phyloP scores from a whole-genome alignment of 2,329 filamentous ascomycete genomes.

The Ascochyta lentis region DNA sequence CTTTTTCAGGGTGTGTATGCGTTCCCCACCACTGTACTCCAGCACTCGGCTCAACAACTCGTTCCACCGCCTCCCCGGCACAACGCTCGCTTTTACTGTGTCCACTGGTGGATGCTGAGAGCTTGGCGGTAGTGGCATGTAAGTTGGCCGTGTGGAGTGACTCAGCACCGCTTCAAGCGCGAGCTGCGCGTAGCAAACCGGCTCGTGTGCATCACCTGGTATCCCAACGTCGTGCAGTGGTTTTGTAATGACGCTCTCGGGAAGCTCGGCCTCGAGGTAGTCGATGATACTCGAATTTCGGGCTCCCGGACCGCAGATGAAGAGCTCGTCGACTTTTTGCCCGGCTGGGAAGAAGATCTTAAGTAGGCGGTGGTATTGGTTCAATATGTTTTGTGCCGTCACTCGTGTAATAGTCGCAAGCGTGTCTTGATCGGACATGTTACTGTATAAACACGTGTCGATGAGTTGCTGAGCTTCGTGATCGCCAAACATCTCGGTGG shows the following conservation, averaged over 20 bases:
- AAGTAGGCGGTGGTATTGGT: slow-evolving; percentile 58
- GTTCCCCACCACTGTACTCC: slow-evolving; percentile 23
- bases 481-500: slow-evolving; percentile 66
- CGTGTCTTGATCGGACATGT: slow-evolving; percentile 59
- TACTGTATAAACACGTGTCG: slow-evolving; percentile 53
- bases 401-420: slow-evolving; percentile 67
- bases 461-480: slow-evolving; percentile 62
- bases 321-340: slow-evolving; percentile 61
- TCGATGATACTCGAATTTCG: slow-evolving; percentile 64
- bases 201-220: slow-evolving; percentile 65
- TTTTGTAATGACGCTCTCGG: slow-evolving; percentile 57
- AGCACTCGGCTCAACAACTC: slow-evolving; percentile 13
- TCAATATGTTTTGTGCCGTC: slow-evolving; percentile 64
- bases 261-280: slow-evolving; percentile 58
- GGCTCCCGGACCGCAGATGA: slow-evolving; percentile 67
- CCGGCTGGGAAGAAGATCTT: slow-evolving; percentile 38
- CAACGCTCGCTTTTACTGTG: slow-evolving; percentile 14
- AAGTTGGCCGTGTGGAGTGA: slow-evolving; percentile 1
- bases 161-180: slow-evolving; percentile 60
- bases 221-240: slow-evolving; percentile 66
- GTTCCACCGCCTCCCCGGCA: slow-evolving; percentile 26
- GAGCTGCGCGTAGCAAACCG: slow-evolving; percentile 66
- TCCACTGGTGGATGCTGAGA: slow-evolving; percentile 3
- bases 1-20: slow-evolving; percentile 4
- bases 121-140: neutral